Conservation (phyloP, 2,329 filamentous ascomycete genomes). For the Geosmithia putterillii region DNA sequence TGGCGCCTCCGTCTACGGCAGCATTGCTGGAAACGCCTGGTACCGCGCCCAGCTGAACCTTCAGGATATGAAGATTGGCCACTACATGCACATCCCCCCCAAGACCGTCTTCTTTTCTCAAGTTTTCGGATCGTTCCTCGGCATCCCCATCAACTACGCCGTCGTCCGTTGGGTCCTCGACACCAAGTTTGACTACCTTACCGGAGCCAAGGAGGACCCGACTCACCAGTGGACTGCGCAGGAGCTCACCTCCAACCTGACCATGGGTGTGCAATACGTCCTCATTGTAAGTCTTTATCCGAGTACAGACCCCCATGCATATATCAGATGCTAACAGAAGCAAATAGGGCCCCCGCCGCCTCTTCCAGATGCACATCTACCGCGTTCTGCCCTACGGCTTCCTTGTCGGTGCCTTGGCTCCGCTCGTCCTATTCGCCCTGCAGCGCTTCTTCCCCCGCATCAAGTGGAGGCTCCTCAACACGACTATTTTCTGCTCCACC, state of each 20-base stretch:
- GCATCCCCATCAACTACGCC: constrained; percentile 48
- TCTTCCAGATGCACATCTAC: constrained; percentile 36
- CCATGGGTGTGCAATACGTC: constrained; percentile 46
- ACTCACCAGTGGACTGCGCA: constrained; percentile 52
- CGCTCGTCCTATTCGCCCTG: constrained; percentile 34
- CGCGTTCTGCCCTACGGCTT: constrained; percentile 38
- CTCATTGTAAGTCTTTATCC: constrained; percentile 33
- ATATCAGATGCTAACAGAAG: background rate
- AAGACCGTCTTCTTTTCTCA: constrained; percentile 48
- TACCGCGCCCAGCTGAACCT: constrained; percentile 45
- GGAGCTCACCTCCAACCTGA: constrained; percentile 34
- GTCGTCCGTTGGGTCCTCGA: constrained; percentile 48
- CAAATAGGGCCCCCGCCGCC: constrained; percentile 28
- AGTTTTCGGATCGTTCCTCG: constrained; percentile 44
- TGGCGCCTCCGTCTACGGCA: constrained; percentile 43
- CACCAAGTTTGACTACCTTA: constrained; percentile 42
- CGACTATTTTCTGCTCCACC: constrained; percentile 48
- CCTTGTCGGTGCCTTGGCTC: constrained; percentile 32
- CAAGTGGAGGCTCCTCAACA: constrained; percentile 46
- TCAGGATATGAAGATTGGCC: constrained; percentile 52
- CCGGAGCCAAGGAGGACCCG: constrained; percentile 36
- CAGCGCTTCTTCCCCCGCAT: constrained; percentile 38
- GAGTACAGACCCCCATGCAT: background rate
- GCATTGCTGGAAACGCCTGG: constrained; percentile 50
- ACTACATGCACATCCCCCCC: constrained; percentile 51